Evolutionary conservation across 768 basidiomycete species (phyloP).

Genomic region (Naematelia aurantialba): DNA sequence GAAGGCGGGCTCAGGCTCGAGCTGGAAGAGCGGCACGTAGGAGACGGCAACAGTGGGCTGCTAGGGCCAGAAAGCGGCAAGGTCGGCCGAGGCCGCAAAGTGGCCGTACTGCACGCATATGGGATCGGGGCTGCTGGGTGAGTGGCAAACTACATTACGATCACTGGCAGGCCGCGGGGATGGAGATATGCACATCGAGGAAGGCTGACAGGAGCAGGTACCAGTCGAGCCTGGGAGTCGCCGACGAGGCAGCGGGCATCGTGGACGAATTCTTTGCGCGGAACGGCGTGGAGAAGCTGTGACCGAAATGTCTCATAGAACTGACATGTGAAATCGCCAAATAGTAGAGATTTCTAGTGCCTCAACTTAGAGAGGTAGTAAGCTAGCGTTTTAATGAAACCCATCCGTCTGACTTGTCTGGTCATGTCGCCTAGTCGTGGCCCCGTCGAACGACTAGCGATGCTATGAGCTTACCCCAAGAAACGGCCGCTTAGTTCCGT

Average conservation of each 20-base stretch:
- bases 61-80: conserved; percentile 18
- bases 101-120: conserved; percentile 59
- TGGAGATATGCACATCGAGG: not conserved
- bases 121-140: conserved; percentile 55
- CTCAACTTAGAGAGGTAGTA: not conserved
- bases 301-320: no score
- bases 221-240: conserved; percentile 47
- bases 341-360: not conserved
- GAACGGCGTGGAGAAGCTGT: not conserved
- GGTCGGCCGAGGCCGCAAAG: conserved; percentile 31
- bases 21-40: conserved; percentile 50
- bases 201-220: conserved; percentile 25
- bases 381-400: not conserved
- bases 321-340: not conserved
- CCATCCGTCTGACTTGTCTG: not conserved
- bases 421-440: not conserved
- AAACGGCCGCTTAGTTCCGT: no score
- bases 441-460: no score
- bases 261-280: conserved; percentile 4
- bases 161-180: not conserved
- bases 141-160: conserved; percentile 4
- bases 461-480: no score
- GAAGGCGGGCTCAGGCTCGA: conserved; percentile 62
- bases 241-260: conserved; percentile 36
- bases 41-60: conserved; percentile 6